These are phyloP conservation scores for Pleoardoris graminearum DNA, from an alignment of 2,329 filamentous ascomycete genomes.

Conservation along the genomic window DNA sequence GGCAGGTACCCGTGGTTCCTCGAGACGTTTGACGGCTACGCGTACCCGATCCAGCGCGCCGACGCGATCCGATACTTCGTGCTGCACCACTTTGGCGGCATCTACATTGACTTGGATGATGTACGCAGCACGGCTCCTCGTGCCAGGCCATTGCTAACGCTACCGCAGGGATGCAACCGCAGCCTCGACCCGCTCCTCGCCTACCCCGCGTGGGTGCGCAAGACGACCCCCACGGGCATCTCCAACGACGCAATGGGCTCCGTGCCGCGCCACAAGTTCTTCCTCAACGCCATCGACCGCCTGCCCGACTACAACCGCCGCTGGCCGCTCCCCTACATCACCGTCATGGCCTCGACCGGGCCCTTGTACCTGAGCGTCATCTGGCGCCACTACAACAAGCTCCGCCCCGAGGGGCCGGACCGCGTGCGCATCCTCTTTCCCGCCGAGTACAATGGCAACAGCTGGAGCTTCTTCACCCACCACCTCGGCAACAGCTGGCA, in stretches of 20 bases:
- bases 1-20: constrained; percentile 73
- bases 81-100: constrained; percentile 74
- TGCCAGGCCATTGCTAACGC: constrained; percentile 13
- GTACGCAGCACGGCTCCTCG: constrained; percentile 42
- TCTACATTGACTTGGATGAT: constrained; percentile 80
- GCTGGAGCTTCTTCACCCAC: constrained; percentile 74
- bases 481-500: constrained; percentile 69
- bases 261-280: constrained; percentile 73
- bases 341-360: constrained; percentile 78
- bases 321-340: constrained; percentile 73
- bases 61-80: constrained; percentile 82
- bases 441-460: constrained; percentile 68
- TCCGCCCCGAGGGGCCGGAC: constrained; percentile 52
- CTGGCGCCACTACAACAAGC: constrained; percentile 72
- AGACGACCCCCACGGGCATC: constrained; percentile 75
- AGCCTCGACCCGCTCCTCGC: constrained; percentile 68
- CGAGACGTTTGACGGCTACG: constrained; percentile 73
- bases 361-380: constrained; percentile 76
- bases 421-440: constrained; percentile 70
- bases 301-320: constrained; percentile 69
- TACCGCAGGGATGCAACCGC: constrained; percentile 65
- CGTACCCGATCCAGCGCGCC: constrained; percentile 74
- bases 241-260: constrained; percentile 81
- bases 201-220: constrained; percentile 71
- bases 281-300: constrained; percentile 68